Evolutionary conservation across 306 rosid species (phyloP), one percentile per base, ranked within the genome.

Genomic region (Corylus heterophylla): DNA sequence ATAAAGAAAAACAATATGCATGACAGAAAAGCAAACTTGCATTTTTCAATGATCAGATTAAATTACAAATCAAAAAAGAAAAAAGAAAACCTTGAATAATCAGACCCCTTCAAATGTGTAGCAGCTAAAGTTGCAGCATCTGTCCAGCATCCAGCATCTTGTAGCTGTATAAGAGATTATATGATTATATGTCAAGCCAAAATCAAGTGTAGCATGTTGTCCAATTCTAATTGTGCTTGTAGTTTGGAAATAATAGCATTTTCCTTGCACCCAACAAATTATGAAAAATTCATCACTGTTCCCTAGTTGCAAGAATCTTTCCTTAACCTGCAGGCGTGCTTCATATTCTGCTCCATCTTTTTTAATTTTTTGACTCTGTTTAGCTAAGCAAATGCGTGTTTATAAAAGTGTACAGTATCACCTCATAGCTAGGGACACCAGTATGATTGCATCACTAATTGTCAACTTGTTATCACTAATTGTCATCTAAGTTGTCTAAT

Each of bases 81-180:
- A 47, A 56, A 74, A 14, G 78, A 69, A 73, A 79, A 96, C 99
- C 99, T 93, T 73, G 98, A 97, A 85, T 96, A 96, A 84, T 96
- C 99, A 54, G 99, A 89, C 80, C 99, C 99, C 85, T 89, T 85
- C 18, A 93, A 88, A 87, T 93, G 99, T 37, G 85, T 86, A 59
- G 99, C 99, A 87, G 99, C 99, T 82, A 96, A 89, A 78, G 99
- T 96, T 35, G 98, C 97, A 83, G 98, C 99, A 78, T 96, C 99
- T 7, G 91, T 82, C 99, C 99, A 96, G 86, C 96, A 89, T 54
- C 99, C 99, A 71, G 98, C 98, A 78, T 96, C 99, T 90, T 96
- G 99, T 78, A 96, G 98, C 99, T 96, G 93, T 86, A 83, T 50
- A 61, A 70, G 76, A 81, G 82, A 86, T 63, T 85, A 49, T 69